Percentiles rank a stretch among this genome's conserved stretches.
These are phyloP conservation scores for Paramecium pentaurelia DNA, from an alignment of 73 alveolate genomes.

Conservation along the genomic window DNA sequence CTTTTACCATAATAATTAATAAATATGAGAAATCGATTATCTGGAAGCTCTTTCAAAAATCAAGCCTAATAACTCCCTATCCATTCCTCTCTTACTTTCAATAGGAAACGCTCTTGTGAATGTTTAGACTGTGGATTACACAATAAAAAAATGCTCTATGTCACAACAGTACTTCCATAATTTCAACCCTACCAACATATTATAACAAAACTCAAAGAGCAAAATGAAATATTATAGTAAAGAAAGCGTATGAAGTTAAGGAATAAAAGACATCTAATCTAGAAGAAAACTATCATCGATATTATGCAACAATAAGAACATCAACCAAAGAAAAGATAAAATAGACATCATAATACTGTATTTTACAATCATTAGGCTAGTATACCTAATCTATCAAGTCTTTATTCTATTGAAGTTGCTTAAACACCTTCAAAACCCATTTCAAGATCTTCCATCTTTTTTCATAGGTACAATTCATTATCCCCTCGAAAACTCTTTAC, in stretches of 20 bases:
- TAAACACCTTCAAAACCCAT: not conserved
- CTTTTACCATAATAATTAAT: not conserved
- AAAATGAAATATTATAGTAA: not conserved
- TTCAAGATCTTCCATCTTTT: not conserved
- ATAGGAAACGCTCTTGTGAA: not conserved
- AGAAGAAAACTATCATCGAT: not conserved
- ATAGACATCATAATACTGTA: not conserved
- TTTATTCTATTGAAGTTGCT: not conserved
- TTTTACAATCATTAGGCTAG: not conserved
- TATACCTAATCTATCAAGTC: not conserved
- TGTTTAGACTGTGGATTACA: not conserved
- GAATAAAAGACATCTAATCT: not conserved
- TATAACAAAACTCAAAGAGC: not conserved
- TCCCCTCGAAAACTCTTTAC: not conserved
- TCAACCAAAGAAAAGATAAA: not conserved
- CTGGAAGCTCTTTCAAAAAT: not conserved
- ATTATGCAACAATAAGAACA: not conserved
- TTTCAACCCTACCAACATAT: slow-evolving; percentile 12
- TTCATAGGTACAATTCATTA: not conserved
- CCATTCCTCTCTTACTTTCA: not conserved
- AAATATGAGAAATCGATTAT: not conserved
- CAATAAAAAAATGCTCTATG: not conserved
- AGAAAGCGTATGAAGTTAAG: slow-evolving; percentile 14
- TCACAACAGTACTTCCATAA: not conserved
- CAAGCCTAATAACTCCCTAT: not conserved